A percentile compares a stretch with the other conserved stretches of the same genome.
Evolutionary conservation across 1,139 yeast genomes (phyloP).

Genomic region (Geotrichum fermentans): DNA sequence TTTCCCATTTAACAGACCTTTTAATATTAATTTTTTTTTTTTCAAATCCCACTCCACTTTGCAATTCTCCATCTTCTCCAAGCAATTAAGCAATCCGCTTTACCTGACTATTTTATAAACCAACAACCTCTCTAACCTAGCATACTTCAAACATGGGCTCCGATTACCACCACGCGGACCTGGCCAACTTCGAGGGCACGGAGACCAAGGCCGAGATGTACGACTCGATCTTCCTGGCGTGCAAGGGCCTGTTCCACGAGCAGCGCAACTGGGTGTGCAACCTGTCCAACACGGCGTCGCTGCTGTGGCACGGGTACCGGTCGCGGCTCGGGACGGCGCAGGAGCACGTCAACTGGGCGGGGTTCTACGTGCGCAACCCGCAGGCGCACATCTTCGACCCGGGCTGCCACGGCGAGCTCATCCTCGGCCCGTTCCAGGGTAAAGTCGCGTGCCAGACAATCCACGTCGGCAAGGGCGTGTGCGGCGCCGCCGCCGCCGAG

Average conservation of each 20-base stretch:
- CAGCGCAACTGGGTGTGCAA: slow-evolving; percentile 85
- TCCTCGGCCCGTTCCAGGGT: slow-evolving; percentile 93
- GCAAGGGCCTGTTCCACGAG: slow-evolving; percentile 56
- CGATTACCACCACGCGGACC: slow-evolving; percentile 30
- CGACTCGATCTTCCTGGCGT: slow-evolving; percentile 54
- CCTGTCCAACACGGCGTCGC: slow-evolving; percentile 75
- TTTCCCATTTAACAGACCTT: not conserved
- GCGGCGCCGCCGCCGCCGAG: slow-evolving; percentile 73
- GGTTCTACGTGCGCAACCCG: slow-evolving; percentile 63
- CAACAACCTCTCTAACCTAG: not conserved
- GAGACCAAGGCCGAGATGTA: slow-evolving; percentile 53
- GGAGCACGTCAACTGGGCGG: slow-evolving; percentile 77
- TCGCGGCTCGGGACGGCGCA: slow-evolving; percentile 40
- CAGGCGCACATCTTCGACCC: slow-evolving; percentile 20
- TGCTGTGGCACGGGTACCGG: slow-evolving; percentile 83
- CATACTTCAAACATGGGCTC: not conserved
- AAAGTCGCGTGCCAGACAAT: slow-evolving; percentile 92
- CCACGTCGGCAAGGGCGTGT: slow-evolving; percentile 76
- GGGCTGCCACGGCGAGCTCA: slow-evolving; percentile 42
- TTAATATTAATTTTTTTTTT: not conserved
- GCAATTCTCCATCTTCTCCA: not conserved
- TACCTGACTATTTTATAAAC: not conserved
- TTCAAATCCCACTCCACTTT: not conserved
- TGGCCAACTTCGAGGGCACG: slow-evolving; percentile 25
- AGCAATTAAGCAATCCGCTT: not conserved